Evolutionary conservation across 345 rosid species (phyloP).

Genomic region (Lumnitzera littorea): DNA sequence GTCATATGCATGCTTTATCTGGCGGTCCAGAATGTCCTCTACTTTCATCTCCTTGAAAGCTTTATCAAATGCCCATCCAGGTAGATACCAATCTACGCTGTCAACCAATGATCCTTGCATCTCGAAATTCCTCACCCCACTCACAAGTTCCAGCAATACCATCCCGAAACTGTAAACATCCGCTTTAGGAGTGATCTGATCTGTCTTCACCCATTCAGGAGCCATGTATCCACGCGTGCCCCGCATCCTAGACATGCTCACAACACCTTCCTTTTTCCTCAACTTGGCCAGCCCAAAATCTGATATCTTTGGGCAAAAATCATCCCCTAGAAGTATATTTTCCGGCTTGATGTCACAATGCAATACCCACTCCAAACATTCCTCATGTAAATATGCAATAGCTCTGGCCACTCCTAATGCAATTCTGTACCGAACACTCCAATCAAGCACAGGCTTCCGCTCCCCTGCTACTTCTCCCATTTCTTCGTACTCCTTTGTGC

Average conservation of each 20-base stretch:
- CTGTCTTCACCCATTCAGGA: constrained; percentile 54
- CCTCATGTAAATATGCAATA: constrained; percentile 69
- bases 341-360: constrained; percentile 67
- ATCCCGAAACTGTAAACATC: constrained; percentile 73
- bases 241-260: constrained; percentile 55
- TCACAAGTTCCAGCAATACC: constrained; percentile 57
- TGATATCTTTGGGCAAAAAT: constrained; percentile 54
- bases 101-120: constrained; percentile 34
- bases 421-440: constrained; percentile 51
- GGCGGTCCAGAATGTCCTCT: constrained; percentile 56
- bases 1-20: constrained; percentile 46
- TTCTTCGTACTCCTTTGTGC: constrained; percentile 2
- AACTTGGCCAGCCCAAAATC: constrained; percentile 69
- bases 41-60: constrained; percentile 53
- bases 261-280: constrained; percentile 57
- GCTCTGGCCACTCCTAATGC: constrained; percentile 64
- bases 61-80: constrained; percentile 64
- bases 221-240: constrained; percentile 78
- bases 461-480: constrained; percentile 2
- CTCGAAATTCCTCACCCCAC: constrained; percentile 48
- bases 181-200: constrained; percentile 52
- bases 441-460: constrained; percentile 31
- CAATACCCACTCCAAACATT: constrained; percentile 61
- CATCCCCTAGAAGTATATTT: constrained; percentile 57
- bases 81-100: constrained; percentile 62